A percentile compares a stretch with the other conserved stretches of the same genome.
Evolutionary conservation across 192 early-diverging fungal genomes (phyloP).

Genomic region (Podila clonocystis): DNA sequence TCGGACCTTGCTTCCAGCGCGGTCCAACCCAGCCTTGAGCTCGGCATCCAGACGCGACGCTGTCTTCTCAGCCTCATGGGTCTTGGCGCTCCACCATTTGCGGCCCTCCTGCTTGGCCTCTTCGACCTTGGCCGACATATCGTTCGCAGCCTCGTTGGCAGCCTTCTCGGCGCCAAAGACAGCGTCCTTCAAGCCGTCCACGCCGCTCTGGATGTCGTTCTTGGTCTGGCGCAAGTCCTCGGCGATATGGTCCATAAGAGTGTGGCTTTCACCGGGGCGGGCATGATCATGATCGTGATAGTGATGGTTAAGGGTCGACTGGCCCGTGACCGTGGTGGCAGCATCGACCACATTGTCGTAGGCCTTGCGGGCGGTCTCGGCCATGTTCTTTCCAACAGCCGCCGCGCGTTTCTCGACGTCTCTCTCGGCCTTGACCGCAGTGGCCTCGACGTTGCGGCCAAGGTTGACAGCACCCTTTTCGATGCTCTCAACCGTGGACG

Average conservation of each 20-base stretch:
- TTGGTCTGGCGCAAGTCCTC: conserved; percentile 8
- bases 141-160: background rate
- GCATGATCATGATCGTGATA: background rate
- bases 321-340: conserved; percentile 13
- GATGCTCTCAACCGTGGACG: background rate
- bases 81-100: conserved; percentile 18
- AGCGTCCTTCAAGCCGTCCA: background rate
- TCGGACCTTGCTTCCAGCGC: conserved; percentile 7
- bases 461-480: conserved; percentile 3
- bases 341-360: conserved; percentile 48
- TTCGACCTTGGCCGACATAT: background rate
- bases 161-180: conserved; percentile 10
- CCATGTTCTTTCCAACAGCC: conserved; percentile 1
- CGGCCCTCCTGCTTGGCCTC: conserved; percentile 3
- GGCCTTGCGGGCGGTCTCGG: conserved; percentile 34
- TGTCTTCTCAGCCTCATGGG: conserved; percentile 17
- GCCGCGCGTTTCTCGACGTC: conserved; percentile 25
- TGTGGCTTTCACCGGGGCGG: background rate
- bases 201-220: background rate
- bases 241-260: background rate
- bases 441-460: conserved; percentile 14
- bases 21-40: conserved; percentile 15
- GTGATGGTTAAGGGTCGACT: background rate
- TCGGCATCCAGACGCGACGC: conserved; percentile 8
- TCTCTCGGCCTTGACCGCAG: conserved; percentile 25